Percentiles rank a stretch among this genome's conserved stretches.
phyloP scores from a whole-genome alignment of 225 moss, liverwort and hornwort genomes.

The Lunularia cruciata region DNA sequence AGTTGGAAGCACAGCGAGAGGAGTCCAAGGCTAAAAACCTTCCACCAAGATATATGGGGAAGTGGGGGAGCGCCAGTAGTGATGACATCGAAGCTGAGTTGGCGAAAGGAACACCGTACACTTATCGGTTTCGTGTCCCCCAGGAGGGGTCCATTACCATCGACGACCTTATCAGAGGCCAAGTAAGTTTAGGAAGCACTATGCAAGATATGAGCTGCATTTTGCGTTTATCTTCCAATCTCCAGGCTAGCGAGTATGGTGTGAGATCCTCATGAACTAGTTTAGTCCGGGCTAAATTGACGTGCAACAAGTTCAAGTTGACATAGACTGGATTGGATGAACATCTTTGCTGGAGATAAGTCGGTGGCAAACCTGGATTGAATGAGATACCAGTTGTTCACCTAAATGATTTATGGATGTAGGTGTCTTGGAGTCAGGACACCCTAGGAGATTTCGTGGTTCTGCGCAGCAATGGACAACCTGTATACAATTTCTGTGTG shows the following conservation, averaged over 20 bases:
- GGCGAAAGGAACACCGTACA: conserved; percentile 79
- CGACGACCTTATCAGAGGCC: conserved; percentile 93
- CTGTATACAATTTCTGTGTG: conserved; percentile 98
- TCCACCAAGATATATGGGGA: conserved; percentile 88
- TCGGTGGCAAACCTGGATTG: no score
- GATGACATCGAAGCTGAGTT: conserved; percentile 75
- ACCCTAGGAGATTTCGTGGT: conserved; percentile 97
- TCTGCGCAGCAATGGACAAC: conserved; percentile 96
- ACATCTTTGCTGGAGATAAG: no score
- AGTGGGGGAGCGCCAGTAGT: conserved; percentile 78
- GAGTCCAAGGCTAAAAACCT: conserved; percentile 84
- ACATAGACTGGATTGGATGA: not conserved
- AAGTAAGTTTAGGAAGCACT: conserved; percentile 52
- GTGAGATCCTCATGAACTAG: no score
- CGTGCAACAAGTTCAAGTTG: no score
- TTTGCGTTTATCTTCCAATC: no score
- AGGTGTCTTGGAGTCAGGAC: conserved; percentile 97
- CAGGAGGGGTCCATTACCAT: conserved; percentile 91
- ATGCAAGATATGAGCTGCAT: no score
- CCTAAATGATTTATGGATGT: not conserved
- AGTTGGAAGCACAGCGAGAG: conserved; percentile 88
- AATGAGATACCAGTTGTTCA: no score
- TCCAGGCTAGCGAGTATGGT: no score
- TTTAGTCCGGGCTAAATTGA: no score
- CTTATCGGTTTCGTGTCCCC: conserved; percentile 93